Evolutionary conservation across 192 early-diverging fungal species (phyloP), one percentile per base, ranked within the genome.

Genomic region (Backusella liffmaniae): DNA sequence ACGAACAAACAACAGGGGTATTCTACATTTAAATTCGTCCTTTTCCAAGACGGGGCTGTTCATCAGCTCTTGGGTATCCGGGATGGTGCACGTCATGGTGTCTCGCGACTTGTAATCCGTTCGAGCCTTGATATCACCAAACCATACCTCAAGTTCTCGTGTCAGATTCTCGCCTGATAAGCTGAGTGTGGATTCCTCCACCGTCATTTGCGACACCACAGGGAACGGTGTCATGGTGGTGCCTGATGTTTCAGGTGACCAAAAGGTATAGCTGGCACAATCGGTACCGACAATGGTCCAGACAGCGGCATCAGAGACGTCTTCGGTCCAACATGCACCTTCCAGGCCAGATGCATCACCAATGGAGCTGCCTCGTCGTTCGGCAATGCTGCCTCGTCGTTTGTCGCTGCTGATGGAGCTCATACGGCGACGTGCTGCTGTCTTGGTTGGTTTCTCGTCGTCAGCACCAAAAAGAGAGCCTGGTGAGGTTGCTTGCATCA

Each of bases 281-380:
- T 90, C 83, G 0, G 94, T 94, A 41, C 95, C 93, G 13, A 97
- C 94, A 80, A 97, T 93, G 12, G 96, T 97, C 96, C 96, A 97
- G 21, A 97, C 92, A 6, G 95, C 93, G 15, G 87, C 86, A 87
- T 97, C 95, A 13, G 90, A 91, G 13, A 95, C 92, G 82, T 94
- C 92, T 76, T 95, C 93, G 18, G 86, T 87, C 89, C 90, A 92
- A 46, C 87, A 81, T 13, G 90, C 75, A 10, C 83, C 83, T 29
- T 82, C 70, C 18, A 62, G n/a, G 46, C 70, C 70, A 35, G 71
- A 35, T 1, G 42, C 6, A 39, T 78, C 72, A 32, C 32, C 23
- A 21, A 66, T 18, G 7, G 69, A 34, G 44, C 80, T 77, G 29
- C 72, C 77, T 10, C 77, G 77, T 12, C 77, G 41, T 15, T 71